Percentiles rank a stretch among this genome's conserved stretches.
Conservation (phyloP, 306 rosid species). For the Fagus crenata region DNA sequence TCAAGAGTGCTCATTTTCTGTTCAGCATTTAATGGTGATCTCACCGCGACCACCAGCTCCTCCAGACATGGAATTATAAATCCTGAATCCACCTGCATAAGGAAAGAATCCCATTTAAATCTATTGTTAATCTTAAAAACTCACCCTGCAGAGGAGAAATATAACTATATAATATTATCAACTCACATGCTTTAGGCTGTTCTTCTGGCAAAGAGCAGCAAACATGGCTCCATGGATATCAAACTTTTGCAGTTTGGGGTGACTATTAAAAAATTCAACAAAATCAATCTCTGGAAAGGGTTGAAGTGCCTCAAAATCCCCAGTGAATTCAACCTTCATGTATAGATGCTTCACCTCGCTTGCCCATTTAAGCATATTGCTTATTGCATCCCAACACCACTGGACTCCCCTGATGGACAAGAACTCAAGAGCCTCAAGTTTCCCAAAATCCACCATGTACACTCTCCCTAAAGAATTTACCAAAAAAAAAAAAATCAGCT, state of each 20-base stretch:
- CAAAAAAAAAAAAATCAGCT: constrained; percentile 10
- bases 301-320: constrained; percentile 75
- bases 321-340: constrained; percentile 96
- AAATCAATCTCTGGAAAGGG: constrained; percentile 95
- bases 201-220: constrained; percentile 96
- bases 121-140: constrained; percentile 7
- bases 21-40: constrained; percentile 93
- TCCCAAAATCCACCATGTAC: constrained; percentile 81
- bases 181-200: constrained; percentile 78
- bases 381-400: constrained; percentile 93
- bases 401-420: constrained; percentile 82
- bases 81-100: constrained; percentile 67
- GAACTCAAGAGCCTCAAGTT: constrained; percentile 68
- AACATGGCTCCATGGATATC: constrained; percentile 98
- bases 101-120: neutral
- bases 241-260: constrained; percentile 70
- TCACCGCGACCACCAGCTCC: constrained; percentile 71
- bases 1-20: constrained; percentile 91
- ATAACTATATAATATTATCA: constrained; percentile 9
- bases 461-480: constrained; percentile 68
- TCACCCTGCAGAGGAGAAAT: neutral
- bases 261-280: constrained; percentile 86
- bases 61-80: constrained; percentile 81
- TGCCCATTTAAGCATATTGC: constrained; percentile 77
- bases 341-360: constrained; percentile 84